These are phyloP conservation scores for Boletus edulis DNA, from an alignment of 768 basidiomycete genomes.

Conservation along the genomic window DNA sequence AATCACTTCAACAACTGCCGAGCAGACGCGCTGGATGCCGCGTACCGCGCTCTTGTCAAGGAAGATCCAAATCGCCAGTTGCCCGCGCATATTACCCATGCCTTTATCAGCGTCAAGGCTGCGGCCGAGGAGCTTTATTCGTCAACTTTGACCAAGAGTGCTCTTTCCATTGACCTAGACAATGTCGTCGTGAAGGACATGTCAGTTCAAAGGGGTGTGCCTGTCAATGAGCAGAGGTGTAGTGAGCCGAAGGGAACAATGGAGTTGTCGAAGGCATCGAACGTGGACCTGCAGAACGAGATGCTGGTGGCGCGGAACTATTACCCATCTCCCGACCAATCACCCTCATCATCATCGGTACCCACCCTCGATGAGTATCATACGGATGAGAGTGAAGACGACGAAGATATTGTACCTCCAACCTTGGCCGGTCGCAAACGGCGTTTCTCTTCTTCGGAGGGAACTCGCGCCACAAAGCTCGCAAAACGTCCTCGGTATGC, in stretches of 20 bases:
- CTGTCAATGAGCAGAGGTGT: too few relatives aligned
- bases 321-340: slow-evolving; percentile 6
- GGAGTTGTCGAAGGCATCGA: neutral
- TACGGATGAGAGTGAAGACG: slow-evolving; percentile 14
- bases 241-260: too few relatives aligned
- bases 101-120: slow-evolving; percentile 30
- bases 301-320: neutral
- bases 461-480: neutral
- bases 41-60: slow-evolving; percentile 20
- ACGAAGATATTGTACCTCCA: slow-evolving; percentile 7
- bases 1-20: slow-evolving; percentile 20
- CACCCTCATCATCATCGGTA: neutral
- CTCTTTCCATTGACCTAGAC: slow-evolving; percentile 26
- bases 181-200: slow-evolving; percentile 32
- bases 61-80: slow-evolving; percentile 11
- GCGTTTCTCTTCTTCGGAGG: neutral
- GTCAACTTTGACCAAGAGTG: too few relatives aligned
- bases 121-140: slow-evolving; percentile 29
- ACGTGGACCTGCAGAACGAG: too few relatives aligned
- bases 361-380: slow-evolving; percentile 4
- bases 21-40: slow-evolving; percentile 24
- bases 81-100: neutral
- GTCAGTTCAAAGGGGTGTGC: slow-evolving; percentile 1
- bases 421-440: slow-evolving; percentile 17
- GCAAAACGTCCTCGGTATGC: slow-evolving; percentile 14